Evolutionary conservation across 495 filamentous ascomycete genomes (phyloP).

Genomic region (Aspergillus saccharolyticus): DNA sequence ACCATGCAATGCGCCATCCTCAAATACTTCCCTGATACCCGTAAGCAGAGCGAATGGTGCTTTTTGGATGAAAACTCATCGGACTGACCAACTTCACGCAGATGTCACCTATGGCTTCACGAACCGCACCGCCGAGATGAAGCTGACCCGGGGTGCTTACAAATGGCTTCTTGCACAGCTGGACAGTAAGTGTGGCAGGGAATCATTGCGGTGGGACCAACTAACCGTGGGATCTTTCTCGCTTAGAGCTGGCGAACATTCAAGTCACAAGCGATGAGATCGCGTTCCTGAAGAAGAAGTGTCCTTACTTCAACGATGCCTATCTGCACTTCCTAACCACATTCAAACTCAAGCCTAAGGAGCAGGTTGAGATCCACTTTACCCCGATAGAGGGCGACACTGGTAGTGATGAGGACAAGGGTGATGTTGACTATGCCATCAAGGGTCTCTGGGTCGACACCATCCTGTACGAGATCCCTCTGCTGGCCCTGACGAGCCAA

Average conservation of each 20-base stretch:
- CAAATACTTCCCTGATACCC: conserved; percentile 78
- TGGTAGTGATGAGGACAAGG: conserved; percentile 62
- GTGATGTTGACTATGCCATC: conserved; percentile 67
- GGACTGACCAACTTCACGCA: conserved; percentile 18
- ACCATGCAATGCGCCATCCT: conserved; percentile 98
- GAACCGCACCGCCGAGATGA: conserved; percentile 91
- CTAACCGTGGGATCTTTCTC: not conserved
- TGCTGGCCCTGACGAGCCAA: conserved; percentile 86
- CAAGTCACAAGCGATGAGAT: conserved; percentile 72
- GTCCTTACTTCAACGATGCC: conserved; percentile 69
- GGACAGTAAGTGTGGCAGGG: conserved; percentile 50
- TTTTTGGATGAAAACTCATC: not conserved
- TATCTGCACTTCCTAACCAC: conserved; percentile 77
- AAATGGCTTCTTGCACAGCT: conserved; percentile 82
- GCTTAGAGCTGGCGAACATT: conserved; percentile 70
- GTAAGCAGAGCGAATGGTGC: conserved; percentile 36
- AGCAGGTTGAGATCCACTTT: conserved; percentile 74
- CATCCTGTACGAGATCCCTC: conserved; percentile 94
- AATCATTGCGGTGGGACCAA: not conserved
- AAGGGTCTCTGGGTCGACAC: conserved; percentile 88
- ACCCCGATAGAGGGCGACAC: conserved; percentile 53
- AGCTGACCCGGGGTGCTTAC: conserved; percentile 75
- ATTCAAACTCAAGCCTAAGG: conserved; percentile 72
- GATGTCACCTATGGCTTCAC: conserved; percentile 88
- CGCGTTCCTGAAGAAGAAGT: conserved; percentile 68